Evolutionary conservation across 345 rosid species (phyloP).

Genomic region (Salix caprea): DNA sequence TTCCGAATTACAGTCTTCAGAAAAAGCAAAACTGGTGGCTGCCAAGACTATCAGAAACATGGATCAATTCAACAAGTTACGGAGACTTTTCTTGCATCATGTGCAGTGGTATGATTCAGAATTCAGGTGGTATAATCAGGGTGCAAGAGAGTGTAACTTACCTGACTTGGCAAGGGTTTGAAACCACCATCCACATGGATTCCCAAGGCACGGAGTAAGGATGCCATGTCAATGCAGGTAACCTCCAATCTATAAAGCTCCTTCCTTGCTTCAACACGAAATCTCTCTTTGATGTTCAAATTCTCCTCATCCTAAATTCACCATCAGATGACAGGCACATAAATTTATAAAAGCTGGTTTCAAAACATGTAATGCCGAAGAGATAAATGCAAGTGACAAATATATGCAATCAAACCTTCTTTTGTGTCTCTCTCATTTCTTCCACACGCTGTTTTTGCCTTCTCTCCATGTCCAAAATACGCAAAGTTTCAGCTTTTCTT

Average conservation of each 20-base stretch:
- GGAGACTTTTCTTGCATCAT: neutral
- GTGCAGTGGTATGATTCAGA: neutral
- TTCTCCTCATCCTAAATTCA: conserved; percentile 65
- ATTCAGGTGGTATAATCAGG: neutral
- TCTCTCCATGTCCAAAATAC: conserved; percentile 71
- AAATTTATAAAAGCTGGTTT: neutral
- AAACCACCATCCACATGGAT: conserved; percentile 52
- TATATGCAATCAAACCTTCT: conserved; percentile 47
- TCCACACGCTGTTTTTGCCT: conserved; percentile 79
- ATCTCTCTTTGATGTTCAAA: conserved; percentile 63
- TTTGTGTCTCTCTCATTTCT: conserved; percentile 82
- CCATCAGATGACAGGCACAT: conserved; percentile 1
- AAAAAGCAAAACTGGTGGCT: neutral
- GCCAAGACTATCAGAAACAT: neutral
- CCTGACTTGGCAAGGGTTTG: conserved; percentile 55
- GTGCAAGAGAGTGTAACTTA: conserved; percentile 22
- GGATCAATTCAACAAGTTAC: neutral
- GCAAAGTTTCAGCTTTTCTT: conserved; percentile 52
- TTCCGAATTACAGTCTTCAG: neutral
- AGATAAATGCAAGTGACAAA: neutral
- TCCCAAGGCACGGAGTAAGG: conserved; percentile 75
- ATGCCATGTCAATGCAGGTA: conserved; percentile 57
- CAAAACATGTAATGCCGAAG: neutral
- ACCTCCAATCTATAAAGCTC: conserved; percentile 59
- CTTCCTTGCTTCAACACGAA: conserved; percentile 54